Conservation (phyloP, 108 stramenopile genomes). For the Discostella pseudostelligera region DNA sequence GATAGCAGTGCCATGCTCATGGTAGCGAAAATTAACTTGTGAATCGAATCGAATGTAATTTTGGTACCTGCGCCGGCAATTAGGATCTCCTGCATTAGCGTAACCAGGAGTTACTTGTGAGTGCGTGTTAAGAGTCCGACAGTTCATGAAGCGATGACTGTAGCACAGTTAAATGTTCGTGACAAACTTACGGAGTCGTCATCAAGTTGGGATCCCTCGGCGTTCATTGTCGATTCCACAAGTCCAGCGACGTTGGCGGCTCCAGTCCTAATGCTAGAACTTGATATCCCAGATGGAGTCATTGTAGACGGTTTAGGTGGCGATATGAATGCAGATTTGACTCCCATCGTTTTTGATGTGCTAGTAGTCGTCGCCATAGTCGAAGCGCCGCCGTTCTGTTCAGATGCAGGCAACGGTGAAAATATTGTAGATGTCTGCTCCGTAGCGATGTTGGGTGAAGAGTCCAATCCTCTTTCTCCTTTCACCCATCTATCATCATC, state of each 20-base stretch:
- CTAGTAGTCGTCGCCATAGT: not conserved
- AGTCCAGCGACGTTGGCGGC: not conserved
- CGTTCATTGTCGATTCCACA: slow-evolving; percentile 9
- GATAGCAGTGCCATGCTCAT: slow-evolving; percentile 45
- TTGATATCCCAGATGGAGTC: not conserved
- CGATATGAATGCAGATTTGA: slow-evolving; percentile 20
- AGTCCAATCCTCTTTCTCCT: not conserved
- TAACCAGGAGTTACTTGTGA: not conserved
- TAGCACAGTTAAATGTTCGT: no score
- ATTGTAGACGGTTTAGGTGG: not conserved
- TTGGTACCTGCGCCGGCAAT: slow-evolving; percentile 41
- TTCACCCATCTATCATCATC: not conserved
- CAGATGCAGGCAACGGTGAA: no score
- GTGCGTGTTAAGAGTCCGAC: not conserved
- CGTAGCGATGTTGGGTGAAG: no score
- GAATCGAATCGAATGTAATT: slow-evolving; percentile 63
- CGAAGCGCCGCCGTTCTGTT: not conserved
- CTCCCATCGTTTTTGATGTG: slow-evolving; percentile 9
- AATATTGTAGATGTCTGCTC: no score
- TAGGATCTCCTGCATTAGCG: slow-evolving; percentile 17
- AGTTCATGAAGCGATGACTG: no score
- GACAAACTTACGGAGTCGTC: slow-evolving; percentile 37
- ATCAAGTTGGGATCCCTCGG: slow-evolving; percentile 26
- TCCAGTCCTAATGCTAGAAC: slow-evolving; percentile 7
- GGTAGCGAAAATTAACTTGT: slow-evolving; percentile 52